phyloP scores from a whole-genome alignment of 495 filamentous ascomycete genomes.

The Penicillium desertorum region DNA sequence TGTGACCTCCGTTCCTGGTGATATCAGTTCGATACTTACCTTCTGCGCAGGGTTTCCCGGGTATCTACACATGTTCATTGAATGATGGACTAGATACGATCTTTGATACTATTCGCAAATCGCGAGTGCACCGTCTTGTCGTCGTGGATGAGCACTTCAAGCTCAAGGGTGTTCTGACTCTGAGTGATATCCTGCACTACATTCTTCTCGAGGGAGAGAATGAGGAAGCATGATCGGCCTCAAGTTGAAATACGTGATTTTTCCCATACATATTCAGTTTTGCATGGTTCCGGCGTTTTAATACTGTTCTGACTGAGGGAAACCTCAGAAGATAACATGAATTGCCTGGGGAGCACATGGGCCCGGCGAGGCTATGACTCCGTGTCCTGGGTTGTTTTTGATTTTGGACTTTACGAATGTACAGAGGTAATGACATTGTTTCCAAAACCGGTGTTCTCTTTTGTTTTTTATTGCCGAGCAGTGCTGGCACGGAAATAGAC shows the following conservation, averaged over 20 bases:
- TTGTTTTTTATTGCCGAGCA: constrained; percentile 9
- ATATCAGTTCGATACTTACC: constrained; percentile 9
- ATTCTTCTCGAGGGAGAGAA: constrained; percentile 81
- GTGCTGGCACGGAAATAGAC: constrained; percentile 34
- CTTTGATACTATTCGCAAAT: constrained; percentile 94
- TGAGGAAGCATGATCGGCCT: constrained; percentile 39
- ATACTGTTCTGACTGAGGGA: constrained; percentile 9
- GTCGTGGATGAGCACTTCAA: constrained; percentile 86
- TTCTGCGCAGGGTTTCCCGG: constrained; percentile 72
- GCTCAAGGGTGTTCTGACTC: constrained; percentile 84
- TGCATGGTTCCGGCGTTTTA: constrained; percentile 45
- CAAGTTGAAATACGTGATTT: constrained; percentile 2
- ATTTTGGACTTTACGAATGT: constrained; percentile 23
- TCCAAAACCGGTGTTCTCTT: constrained; percentile 15
- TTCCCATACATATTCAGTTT: constrained; percentile 29
- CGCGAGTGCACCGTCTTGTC: constrained; percentile 86
- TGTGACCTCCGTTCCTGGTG: constrained; percentile 16
- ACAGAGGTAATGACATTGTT: constrained; percentile 37
- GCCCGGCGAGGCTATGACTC: constrained; percentile 4
- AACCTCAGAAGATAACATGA: not conserved
- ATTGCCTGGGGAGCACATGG: not conserved
- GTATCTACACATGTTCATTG: constrained; percentile 93
- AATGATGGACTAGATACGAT: constrained; percentile 92
- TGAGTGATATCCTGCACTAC: constrained; percentile 97
- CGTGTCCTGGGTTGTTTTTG: constrained; percentile 6